A percentile compares a stretch with the other conserved stretches of the same genome.
phyloP scores from a whole-genome alignment of 2,329 filamentous ascomycete genomes.

The Endothia cerciana region DNA sequence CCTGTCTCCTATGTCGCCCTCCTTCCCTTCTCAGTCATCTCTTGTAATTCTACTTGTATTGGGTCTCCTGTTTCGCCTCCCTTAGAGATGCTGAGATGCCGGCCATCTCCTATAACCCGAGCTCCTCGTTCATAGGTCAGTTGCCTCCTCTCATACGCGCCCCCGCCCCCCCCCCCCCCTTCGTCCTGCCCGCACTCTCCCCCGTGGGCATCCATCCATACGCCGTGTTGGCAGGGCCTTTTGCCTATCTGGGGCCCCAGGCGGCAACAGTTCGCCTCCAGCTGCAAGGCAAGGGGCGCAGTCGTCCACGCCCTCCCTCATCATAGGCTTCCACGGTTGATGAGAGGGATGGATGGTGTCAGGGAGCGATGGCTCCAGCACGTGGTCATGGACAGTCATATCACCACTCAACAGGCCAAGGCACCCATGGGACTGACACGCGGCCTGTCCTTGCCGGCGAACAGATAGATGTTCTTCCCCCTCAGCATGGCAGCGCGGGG shows the following conservation, averaged over 20 bases:
- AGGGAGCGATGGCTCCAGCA: background rate
- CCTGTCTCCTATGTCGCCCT: conserved; percentile 25
- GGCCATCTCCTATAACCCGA: conserved; percentile 36
- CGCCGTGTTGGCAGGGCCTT: conserved; percentile 4
- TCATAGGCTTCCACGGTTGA: background rate
- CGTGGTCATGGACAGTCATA: background rate
- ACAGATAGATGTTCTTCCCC: conserved; percentile 45
- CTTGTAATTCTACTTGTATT: conserved; percentile 34
- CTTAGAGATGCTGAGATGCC: conserved; percentile 41
- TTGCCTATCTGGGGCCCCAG: conserved; percentile 12
- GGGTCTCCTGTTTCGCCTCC: conserved; percentile 34
- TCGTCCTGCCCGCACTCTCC: conserved; percentile 22
- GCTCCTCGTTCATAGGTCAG: conserved; percentile 40
- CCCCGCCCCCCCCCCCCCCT: too few relatives aligned
- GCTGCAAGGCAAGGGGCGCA: background rate
- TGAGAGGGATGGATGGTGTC: background rate
- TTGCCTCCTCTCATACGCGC: conserved; percentile 29
- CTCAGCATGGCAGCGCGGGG: conserved; percentile 46
- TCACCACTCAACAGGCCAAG: background rate
- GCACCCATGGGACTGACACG: conserved; percentile 4
- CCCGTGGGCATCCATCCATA: conserved; percentile 9
- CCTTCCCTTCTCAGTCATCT: conserved; percentile 30
- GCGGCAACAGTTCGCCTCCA: conserved; percentile 20
- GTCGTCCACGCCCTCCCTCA: background rate
- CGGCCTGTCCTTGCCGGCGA: conserved; percentile 7